Base-by-base conservation (phyloP, 257 asterid species). In the Fraxinus quadrangulata region DNA sequence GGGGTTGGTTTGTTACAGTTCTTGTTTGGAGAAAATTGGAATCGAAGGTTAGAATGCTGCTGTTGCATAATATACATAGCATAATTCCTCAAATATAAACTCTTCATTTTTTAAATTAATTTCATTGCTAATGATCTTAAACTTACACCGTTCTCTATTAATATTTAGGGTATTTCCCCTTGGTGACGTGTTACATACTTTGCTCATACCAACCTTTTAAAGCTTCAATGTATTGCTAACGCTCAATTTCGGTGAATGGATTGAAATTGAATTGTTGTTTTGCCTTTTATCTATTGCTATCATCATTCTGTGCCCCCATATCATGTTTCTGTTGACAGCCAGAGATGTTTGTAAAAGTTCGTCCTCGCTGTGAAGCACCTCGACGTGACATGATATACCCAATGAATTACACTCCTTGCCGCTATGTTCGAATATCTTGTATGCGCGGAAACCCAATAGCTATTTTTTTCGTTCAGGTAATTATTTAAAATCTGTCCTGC, bases 311-410 rank as follows among this genome's bases (percentile, higher is more conserved):
- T 42, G 34, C 49, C 76, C 79, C 73, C 65, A 79, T 73, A 70
- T 70, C 82, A 74, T 75, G 74, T 66, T 77, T 78, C 75, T 78
- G 72, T 81, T 83, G 83, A 86, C 90, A 92, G 99, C 99, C 98
- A 84, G 99, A 94, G 85, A 87, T 94, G 56, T 96, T 96, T 87
- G 86, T 81, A 67, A 96, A 93, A 88, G 97, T 90, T 56, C 97
- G 97, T 70, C 92, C 99, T 23, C 97, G 98, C 71, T 93, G 98
- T 87, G 99, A 96, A 84, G 98, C 99, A 56, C 99, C 99, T 84
- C 90, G 98, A 51, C 97, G 98, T 30, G 99, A 96, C 85, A 89
- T 96, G 91, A 83, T 82, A 78, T 96, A 96, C 82, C 92, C 96
- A 67, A 88, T 88, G 93, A 93, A 86, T 73, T 93, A 96, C 85